Percentiles rank a stretch among this genome's conserved stretches.
Conservation (phyloP, 2,329 filamentous ascomycete species). For the Aspergillus sp. region DNA sequence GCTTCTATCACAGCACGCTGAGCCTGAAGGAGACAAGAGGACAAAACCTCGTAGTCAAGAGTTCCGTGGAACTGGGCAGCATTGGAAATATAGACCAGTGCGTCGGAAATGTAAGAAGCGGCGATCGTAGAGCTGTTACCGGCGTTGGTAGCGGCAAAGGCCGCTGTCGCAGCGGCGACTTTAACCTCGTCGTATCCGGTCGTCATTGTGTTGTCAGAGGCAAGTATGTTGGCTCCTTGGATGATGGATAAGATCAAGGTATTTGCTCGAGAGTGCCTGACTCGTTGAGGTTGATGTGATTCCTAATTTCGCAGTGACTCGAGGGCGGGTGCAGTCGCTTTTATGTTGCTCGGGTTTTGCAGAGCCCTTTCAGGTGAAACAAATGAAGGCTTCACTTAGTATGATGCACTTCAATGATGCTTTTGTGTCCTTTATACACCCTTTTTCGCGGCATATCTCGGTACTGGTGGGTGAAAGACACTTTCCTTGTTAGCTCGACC, state of each 20-base stretch:
- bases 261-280: neutral
- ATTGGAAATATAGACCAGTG: neutral
- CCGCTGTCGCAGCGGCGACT: neutral
- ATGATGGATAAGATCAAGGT: neutral
- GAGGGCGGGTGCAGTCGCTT: neutral
- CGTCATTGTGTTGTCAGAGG: neutral
- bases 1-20: neutral
- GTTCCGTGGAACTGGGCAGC: neutral
- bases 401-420: too few relatives aligned
- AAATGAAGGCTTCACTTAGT: too few relatives aligned
- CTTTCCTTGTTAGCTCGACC: too few relatives aligned
- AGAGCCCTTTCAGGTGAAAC: too few relatives aligned
- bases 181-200: neutral
- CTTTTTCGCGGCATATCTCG: too few relatives aligned
- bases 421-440: too few relatives aligned
- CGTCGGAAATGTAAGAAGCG: neutral
- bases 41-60: neutral
- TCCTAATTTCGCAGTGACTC: neutral
- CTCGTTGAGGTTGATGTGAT: neutral
- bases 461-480: too few relatives aligned
- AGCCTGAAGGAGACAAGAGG: neutral
- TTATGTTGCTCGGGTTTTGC: neutral
- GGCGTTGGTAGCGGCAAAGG: neutral
- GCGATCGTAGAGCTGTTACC: neutral
- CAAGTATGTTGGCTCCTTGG: neutral